Base-by-base conservation (phyloP, 1,284 basidiomycete species). In the Apiotrichum montevideense region DNA sequence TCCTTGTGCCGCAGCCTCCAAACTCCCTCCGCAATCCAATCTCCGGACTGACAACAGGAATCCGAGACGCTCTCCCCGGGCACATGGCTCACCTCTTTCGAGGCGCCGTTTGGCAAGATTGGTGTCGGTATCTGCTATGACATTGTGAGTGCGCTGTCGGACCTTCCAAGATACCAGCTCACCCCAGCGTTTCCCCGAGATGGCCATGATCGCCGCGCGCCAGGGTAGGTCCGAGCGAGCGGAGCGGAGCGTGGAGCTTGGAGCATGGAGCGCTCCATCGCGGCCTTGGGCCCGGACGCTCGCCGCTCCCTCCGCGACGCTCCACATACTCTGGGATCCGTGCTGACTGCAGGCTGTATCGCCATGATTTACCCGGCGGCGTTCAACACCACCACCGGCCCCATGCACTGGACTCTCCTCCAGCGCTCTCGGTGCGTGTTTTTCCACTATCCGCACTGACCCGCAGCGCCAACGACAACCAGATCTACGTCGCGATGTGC, bases 371-470 rank as follows among this genome's bases (percentile, higher is more conserved):
- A 98, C 74, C 93, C 93, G 6, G 76, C 78, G 3, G 79, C 79
- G 3, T 80, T 80, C 75, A 80, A 80, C 66, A 75, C 79, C 60
- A 97, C 94, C 0, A 98, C 95, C 0, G 96, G 96, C 0, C 95
- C 95, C 0, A 79, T 97, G 53, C 92, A 98, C 72, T 99, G 95
- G 95, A 91, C 95, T 65, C 80, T 98, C 1, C 81, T 99, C 10
- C 89, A 92, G 70, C 83, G 90, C 52, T 85, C 86, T 54, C 82
- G 93, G 89, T 90, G 66, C 33, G 80, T 66, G n/a, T 1, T 13
- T 29, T 39, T 47, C 33, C 39, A 10, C 5, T 33, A 14, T 29
- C 13, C 2, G 4, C 33, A 46, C 58, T 58, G 43, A 52, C 51
- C 15, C 35, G 8, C 66, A 92, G 93, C 56, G 95, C 95, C 8